These are phyloP conservation scores for Omphalotus olearius DNA, from an alignment of 1,284 basidiomycete species.

Conservation along the genomic window DNA sequence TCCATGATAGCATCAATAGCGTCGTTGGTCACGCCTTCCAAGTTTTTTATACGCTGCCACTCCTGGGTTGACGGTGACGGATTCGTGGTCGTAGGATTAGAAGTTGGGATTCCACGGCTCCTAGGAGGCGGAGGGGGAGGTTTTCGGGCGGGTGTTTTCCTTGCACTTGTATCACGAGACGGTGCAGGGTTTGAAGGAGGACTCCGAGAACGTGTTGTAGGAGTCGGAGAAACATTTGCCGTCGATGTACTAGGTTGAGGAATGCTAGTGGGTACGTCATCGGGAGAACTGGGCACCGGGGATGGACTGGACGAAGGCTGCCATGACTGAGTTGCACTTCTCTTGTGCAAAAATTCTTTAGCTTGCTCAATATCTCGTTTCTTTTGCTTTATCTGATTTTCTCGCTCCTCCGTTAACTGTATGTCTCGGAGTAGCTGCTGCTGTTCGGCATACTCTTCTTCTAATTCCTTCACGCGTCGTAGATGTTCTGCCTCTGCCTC, in stretches of 20 bases:
- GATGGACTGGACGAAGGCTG: background rate
- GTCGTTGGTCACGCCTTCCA: constrained; percentile 40
- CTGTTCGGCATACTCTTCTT: constrained; percentile 27
- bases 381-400: constrained; percentile 27
- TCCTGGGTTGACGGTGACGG: constrained; percentile 29
- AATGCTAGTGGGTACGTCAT: background rate
- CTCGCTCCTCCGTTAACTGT: constrained; percentile 24
- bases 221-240: background rate
- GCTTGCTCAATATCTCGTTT: constrained; percentile 27
- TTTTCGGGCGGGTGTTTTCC: too few relatives aligned
- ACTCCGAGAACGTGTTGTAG: background rate
- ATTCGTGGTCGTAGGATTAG: constrained; percentile 6
- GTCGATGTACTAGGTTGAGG: background rate
- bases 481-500: constrained; percentile 27
- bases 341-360: background rate
- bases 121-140: background rate
- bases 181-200: background rate
- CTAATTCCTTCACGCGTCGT: constrained; percentile 26
- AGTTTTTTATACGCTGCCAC: constrained; percentile 46
- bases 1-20: constrained; percentile 53
- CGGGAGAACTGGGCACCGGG: background rate
- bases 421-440: constrained; percentile 20
- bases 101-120: background rate
- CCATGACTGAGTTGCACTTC: background rate
- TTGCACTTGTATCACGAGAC: background rate